Percentiles rank a stretch among this genome's conserved stretches.
phyloP scores from a whole-genome alignment of 2,329 filamentous ascomycete genomes.

The Magnaporthiopsis rhizophila region DNA sequence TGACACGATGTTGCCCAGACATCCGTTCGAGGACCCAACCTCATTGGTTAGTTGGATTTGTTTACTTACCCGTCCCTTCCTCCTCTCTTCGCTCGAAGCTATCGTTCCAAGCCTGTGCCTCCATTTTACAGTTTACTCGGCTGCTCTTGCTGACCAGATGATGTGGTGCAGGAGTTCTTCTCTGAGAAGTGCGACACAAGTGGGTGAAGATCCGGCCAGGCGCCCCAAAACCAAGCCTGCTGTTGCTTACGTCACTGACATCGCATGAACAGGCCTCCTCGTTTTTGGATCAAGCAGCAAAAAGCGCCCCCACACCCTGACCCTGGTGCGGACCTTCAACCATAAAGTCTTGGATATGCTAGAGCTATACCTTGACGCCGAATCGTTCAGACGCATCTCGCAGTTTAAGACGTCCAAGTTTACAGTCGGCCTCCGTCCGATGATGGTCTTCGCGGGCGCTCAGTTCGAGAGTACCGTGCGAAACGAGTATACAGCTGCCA shows the following conservation, averaged over 20 bases:
- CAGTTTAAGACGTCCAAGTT: slow-evolving; percentile 70
- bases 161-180: slow-evolving; percentile 63
- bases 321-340: slow-evolving; percentile 72
- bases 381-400: slow-evolving; percentile 58
- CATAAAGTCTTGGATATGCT: slow-evolving; percentile 92
- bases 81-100: background rate
- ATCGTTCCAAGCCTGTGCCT: background rate
- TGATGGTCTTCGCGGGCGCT: slow-evolving; percentile 85
- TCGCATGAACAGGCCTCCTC: slow-evolving; percentile 38
- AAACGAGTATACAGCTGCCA: slow-evolving; percentile 76
- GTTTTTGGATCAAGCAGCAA: slow-evolving; percentile 82
- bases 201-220: background rate
- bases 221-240: background rate
- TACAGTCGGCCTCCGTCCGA: slow-evolving; percentile 74
- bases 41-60: slow-evolving; percentile 11
- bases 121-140: background rate
- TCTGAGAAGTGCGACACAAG: slow-evolving; percentile 91
- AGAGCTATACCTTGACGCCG: slow-evolving; percentile 74
- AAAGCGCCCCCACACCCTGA: slow-evolving; percentile 90
- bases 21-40: slow-evolving; percentile 75
- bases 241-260: background rate
- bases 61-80: background rate
- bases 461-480: slow-evolving; percentile 76
- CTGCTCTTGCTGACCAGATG: background rate
- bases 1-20: slow-evolving; percentile 23